Evolutionary conservation across 352 stramenopile genomes (phyloP).

Genomic region (Phytophthora capsici): DNA sequence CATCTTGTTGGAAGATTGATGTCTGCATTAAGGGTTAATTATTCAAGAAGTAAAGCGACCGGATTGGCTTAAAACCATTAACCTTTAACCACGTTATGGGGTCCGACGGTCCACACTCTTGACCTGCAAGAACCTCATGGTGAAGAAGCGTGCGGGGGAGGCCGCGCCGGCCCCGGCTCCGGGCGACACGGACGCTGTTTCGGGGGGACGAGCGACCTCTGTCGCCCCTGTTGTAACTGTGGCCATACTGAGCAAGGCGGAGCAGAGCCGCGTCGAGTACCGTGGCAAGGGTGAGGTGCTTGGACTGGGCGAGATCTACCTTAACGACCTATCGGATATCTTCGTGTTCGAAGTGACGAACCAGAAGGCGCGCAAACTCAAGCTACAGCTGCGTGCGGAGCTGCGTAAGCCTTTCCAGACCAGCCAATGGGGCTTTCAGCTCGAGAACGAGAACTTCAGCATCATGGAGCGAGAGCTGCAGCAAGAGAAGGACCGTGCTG

Average conservation of each 20-base stretch:
- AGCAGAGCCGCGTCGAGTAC: slow-evolving; percentile 58
- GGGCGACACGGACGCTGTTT: slow-evolving; percentile 10
- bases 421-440: slow-evolving; percentile 83
- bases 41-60: slow-evolving; percentile 4
- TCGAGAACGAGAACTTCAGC: slow-evolving; percentile 88
- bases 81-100: too few relatives aligned
- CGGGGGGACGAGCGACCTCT: neutral
- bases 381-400: slow-evolving; percentile 73
- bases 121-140: slow-evolving; percentile 33
- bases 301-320: slow-evolving; percentile 81
- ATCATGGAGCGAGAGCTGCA: slow-evolving; percentile 55
- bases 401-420: slow-evolving; percentile 84
- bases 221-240: slow-evolving; percentile 41
- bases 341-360: slow-evolving; percentile 86
- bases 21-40: slow-evolving; percentile 6
- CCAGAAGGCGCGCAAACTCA: slow-evolving; percentile 51
- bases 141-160: slow-evolving; percentile 50
- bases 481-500: slow-evolving; percentile 34
- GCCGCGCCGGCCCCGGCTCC: slow-evolving; percentile 12
- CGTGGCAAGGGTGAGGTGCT: slow-evolving; percentile 63
- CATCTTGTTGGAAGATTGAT: slow-evolving; percentile 33
- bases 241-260: slow-evolving; percentile 71
- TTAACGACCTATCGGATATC: slow-evolving; percentile 88
- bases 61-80: slow-evolving; percentile 10
- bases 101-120: slow-evolving; percentile 14